Percentiles rank a stretch among this genome's conserved stretches.
Conservation (phyloP, 495 filamentous ascomycete genomes). For the Neurospora sp. region DNA sequence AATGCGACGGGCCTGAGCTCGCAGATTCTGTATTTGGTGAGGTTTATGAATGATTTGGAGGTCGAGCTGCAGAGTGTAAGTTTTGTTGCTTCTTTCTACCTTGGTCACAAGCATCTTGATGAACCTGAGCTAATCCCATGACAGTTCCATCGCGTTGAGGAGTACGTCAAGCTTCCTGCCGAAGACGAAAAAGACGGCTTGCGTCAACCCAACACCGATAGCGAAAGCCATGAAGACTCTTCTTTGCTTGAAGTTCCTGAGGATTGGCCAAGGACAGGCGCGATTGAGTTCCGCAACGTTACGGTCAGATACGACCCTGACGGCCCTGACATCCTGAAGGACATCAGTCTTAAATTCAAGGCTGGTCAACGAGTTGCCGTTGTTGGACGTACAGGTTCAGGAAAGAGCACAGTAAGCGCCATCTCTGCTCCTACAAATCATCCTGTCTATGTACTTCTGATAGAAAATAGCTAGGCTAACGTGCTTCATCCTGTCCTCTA, state of each 20-base stretch:
- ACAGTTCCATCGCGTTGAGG: conserved; percentile 38
- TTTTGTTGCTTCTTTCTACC: background rate
- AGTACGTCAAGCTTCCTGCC: conserved; percentile 35
- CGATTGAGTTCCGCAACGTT: conserved; percentile 40
- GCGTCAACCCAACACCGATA: conserved; percentile 3
- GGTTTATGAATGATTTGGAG: conserved; percentile 39
- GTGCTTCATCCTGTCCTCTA: background rate
- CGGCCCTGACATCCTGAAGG: conserved; percentile 39
- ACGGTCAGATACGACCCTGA: conserved; percentile 38
- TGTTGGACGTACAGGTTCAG: conserved; percentile 48
- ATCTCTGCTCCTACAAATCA: background rate
- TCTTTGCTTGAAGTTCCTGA: conserved; percentile 13
- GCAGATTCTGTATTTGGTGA: conserved; percentile 34
- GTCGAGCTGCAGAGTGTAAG: conserved; percentile 38
- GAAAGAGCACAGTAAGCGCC: conserved; percentile 43
- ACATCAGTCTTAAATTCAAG: conserved; percentile 39
- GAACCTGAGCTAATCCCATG: background rate
- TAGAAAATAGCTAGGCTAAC: conserved; percentile 8
- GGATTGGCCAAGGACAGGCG: conserved; percentile 38
- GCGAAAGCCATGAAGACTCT: conserved; percentile 17
- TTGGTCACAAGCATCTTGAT: background rate
- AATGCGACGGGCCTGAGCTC: conserved; percentile 40
- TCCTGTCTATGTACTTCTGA: background rate
- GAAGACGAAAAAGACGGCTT: conserved; percentile 29
- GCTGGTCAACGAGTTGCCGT: conserved; percentile 47